Conservation (phyloP, 108 stramenopile genomes). For the Fragilaria crotonensis region DNA sequence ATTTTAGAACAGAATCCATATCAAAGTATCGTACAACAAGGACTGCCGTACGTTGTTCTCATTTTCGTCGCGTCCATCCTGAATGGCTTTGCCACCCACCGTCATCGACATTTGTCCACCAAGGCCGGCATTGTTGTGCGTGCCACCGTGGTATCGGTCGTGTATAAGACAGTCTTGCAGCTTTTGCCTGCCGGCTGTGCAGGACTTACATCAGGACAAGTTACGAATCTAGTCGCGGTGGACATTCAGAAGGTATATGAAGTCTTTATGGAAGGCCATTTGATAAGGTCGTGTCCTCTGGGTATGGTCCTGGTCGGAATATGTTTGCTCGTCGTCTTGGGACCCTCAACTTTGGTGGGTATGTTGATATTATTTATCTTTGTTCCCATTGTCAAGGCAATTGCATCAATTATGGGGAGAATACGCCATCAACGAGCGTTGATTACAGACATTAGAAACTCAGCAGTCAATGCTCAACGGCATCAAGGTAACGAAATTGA, state of each 20-base stretch:
- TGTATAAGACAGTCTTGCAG: conserved; percentile 54
- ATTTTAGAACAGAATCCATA: conserved; percentile 47
- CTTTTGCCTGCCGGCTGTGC: conserved; percentile 51
- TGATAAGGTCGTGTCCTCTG: conserved; percentile 81
- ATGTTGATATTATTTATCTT: conserved; percentile 52
- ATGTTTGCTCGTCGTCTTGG: conserved; percentile 50
- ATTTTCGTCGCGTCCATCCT: conserved; percentile 37
- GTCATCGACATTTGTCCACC: conserved; percentile 62
- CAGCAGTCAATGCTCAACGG: conserved; percentile 65
- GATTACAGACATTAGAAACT: conserved; percentile 66
- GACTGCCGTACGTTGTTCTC: conserved; percentile 35
- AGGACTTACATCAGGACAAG: conserved; percentile 58
- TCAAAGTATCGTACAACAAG: conserved; percentile 20
- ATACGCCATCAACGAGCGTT: conserved; percentile 52
- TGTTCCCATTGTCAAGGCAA: conserved; percentile 54
- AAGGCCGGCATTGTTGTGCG: conserved; percentile 57
- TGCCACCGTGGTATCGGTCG: conserved; percentile 37
- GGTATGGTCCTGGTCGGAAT: conserved; percentile 63
- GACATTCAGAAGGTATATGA: conserved; percentile 83
- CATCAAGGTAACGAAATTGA: conserved; percentile 78
- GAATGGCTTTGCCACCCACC: conserved; percentile 56
- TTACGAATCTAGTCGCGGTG: conserved; percentile 75
- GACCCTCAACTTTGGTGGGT: conserved; percentile 66
- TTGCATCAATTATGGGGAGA: conserved; percentile 53
- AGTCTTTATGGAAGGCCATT: conserved; percentile 77